Evolutionary conservation across 2,329 filamentous ascomycete genomes (phyloP).

Genomic region (Trichoderma atrobrunneum): DNA sequence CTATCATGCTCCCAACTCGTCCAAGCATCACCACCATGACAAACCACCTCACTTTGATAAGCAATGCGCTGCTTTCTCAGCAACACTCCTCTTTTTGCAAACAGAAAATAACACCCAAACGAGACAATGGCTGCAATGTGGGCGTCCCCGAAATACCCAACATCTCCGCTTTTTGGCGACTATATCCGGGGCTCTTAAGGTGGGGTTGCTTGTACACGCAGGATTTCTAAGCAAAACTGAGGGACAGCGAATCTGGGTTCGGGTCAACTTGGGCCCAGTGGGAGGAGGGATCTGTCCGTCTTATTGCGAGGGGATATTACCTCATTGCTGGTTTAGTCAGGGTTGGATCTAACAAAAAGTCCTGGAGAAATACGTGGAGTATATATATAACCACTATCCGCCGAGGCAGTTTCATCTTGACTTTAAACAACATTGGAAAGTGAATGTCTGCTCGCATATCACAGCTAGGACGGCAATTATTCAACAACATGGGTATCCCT

Average conservation of each 20-base stretch:
- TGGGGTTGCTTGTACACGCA: background rate
- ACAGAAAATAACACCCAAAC: background rate
- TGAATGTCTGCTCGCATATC: constrained; percentile 15
- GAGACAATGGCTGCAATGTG: background rate
- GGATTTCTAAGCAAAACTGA: background rate
- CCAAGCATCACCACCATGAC: background rate
- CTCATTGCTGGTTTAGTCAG: background rate
- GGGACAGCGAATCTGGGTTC: background rate
- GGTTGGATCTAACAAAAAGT: background rate
- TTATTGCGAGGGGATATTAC: background rate
- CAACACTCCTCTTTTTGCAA: background rate
- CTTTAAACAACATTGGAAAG: background rate
- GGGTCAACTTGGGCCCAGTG: background rate
- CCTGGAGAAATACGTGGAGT: background rate
- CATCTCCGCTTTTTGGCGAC: background rate
- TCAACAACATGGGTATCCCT: constrained; percentile 31
- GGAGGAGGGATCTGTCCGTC: background rate
- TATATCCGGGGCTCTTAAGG: background rate
- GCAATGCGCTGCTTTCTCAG: background rate
- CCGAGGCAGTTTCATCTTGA: background rate
- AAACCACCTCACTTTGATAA: background rate
- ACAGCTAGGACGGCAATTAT: constrained; percentile 29
- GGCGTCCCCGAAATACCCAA: background rate
- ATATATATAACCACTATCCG: background rate
- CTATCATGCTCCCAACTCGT: background rate